A percentile compares a stretch with the other conserved stretches of the same genome.
These are phyloP conservation scores for Arthromyces matolae DNA, from an alignment of 768 basidiomycete genomes.

Conservation along the genomic window DNA sequence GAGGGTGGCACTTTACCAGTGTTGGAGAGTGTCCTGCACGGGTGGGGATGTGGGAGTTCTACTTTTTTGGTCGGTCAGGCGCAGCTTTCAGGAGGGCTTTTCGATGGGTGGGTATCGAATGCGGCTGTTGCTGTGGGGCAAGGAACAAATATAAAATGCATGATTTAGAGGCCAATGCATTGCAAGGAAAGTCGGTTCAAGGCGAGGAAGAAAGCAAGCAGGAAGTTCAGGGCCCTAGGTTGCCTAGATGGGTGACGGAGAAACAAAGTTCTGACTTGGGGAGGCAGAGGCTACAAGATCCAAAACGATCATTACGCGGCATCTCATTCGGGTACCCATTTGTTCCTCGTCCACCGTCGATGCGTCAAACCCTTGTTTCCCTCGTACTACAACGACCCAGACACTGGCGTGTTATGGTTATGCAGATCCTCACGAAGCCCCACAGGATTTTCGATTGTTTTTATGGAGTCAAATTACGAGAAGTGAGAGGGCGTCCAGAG, in stretches of 20 bases:
- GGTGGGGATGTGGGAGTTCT: slow-evolving; percentile 45
- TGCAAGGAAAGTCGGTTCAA: slow-evolving; percentile 9
- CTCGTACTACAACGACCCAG: slow-evolving; percentile 10
- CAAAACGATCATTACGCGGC: slow-evolving; percentile 41
- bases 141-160: too few species aligned
- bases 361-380: slow-evolving; percentile 18
- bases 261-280: slow-evolving; percentile 41
- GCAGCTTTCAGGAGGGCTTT: slow-evolving; percentile 4
- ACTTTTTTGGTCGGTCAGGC: slow-evolving; percentile 21
- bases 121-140: slow-evolving; percentile 25
- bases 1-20: slow-evolving; percentile 65
- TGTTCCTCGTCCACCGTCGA: slow-evolving; percentile 43
- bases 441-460: slow-evolving; percentile 41
- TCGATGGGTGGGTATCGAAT: slow-evolving; percentile 6
- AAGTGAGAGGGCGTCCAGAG: slow-evolving; percentile 43
- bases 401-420: slow-evolving; percentile 17
- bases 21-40: slow-evolving; percentile 44
- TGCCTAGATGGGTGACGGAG: slow-evolving; percentile 43
- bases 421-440: slow-evolving; percentile 39
- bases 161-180: too few species aligned
- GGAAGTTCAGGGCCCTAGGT: slow-evolving; percentile 21
- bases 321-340: slow-evolving; percentile 60
- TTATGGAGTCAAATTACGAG: slow-evolving; percentile 39
- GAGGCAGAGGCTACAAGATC: slow-evolving; percentile 39
- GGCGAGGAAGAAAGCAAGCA: slow-evolving; percentile 10